phyloP scores from a whole-genome alignment of 352 stramenopile species.

The Phytopythium cucurbitacearum region DNA sequence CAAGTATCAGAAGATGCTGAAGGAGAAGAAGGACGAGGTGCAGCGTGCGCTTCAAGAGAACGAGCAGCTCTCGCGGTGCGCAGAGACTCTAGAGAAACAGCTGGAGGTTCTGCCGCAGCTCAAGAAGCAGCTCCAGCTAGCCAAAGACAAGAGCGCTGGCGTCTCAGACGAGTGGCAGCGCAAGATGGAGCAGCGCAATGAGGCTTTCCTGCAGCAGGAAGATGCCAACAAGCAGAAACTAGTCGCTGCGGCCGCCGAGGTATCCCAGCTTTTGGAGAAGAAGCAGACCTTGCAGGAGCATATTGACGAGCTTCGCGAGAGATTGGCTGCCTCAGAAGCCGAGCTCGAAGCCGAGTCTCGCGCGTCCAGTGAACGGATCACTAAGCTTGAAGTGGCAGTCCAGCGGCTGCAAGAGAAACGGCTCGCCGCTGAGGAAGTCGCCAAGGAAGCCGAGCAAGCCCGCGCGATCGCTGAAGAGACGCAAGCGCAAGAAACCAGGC shows the following conservation, averaged over 20 bases:
- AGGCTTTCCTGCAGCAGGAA: slow-evolving; percentile 54
- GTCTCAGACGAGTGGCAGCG: slow-evolving; percentile 14
- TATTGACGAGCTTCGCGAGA: slow-evolving; percentile 14
- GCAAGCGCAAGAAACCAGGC: slow-evolving; percentile 27
- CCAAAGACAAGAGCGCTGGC: slow-evolving; percentile 35
- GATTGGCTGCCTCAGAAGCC: too few relatives aligned
- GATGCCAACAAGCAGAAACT: slow-evolving; percentile 37
- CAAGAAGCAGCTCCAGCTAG: slow-evolving; percentile 42
- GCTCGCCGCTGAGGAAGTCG: slow-evolving; percentile 16
- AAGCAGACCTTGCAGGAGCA: slow-evolving; percentile 20
- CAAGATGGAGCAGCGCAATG: slow-evolving; percentile 27
- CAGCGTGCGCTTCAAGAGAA: slow-evolving; percentile 49
- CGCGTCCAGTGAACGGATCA: too few relatives aligned
- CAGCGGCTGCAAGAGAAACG: slow-evolving; percentile 33
- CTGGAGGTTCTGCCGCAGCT: slow-evolving; percentile 45
- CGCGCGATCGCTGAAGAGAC: slow-evolving; percentile 28
- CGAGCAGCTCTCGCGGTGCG: slow-evolving; percentile 23
- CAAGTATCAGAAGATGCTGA: slow-evolving; percentile 27
- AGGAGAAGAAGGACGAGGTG: slow-evolving; percentile 54
- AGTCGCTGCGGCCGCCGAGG: slow-evolving; percentile 15
- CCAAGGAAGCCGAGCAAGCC: slow-evolving; percentile 21
- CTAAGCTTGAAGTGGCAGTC: too few relatives aligned
- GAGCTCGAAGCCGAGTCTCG: too few relatives aligned
- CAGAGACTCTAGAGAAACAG: slow-evolving; percentile 27
- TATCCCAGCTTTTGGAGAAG: slow-evolving; percentile 19